phyloP scores from a whole-genome alignment of 1,284 basidiomycete species.

The Apiotrichum mycotoxinovorans region DNA sequence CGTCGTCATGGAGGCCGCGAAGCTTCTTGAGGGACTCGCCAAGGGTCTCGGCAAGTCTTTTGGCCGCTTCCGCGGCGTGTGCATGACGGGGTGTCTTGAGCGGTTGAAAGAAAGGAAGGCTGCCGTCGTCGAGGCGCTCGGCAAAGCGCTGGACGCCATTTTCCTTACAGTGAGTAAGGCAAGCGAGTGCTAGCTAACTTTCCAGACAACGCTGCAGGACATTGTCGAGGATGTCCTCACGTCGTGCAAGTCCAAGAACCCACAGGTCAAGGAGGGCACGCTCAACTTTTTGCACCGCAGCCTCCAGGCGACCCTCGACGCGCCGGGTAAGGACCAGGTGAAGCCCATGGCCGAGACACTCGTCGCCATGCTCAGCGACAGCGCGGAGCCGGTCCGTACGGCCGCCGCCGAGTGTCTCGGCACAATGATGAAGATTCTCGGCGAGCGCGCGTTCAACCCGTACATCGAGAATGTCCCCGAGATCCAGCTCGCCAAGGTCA shows the following conservation, averaged over 20 bases:
- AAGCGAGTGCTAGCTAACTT: constrained; percentile 10
- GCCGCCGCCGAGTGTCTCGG: constrained; percentile 86
- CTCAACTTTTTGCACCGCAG: constrained; percentile 83
- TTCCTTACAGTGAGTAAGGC: constrained; percentile 67
- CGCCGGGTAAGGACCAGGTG: constrained; percentile 68
- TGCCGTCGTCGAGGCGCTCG: constrained; percentile 83
- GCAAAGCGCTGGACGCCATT: constrained; percentile 81
- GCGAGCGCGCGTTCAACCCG: constrained; percentile 85
- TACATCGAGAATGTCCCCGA: constrained; percentile 84
- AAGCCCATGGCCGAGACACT: constrained; percentile 80
- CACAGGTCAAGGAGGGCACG: constrained; percentile 92
- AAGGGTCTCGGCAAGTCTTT: constrained; percentile 75
- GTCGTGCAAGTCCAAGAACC: constrained; percentile 85
- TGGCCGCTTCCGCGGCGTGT: constrained; percentile 67
- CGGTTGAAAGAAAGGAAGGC: constrained; percentile 92
- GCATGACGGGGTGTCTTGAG: constrained; percentile 79
- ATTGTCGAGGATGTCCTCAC: constrained; percentile 78
- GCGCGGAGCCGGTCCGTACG: constrained; percentile 83
- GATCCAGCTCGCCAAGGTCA: constrained; percentile 86
- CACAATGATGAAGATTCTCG: constrained; percentile 93
- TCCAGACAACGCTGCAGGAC: constrained; percentile 74
- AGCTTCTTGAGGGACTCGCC: constrained; percentile 80
- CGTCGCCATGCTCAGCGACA: constrained; percentile 75
- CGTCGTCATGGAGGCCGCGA: constrained; percentile 86
- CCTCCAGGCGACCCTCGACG: constrained; percentile 62